These are phyloP conservation scores for Crepidotus variabilis DNA, from an alignment of 768 basidiomycete species.

Conservation along the genomic window DNA sequence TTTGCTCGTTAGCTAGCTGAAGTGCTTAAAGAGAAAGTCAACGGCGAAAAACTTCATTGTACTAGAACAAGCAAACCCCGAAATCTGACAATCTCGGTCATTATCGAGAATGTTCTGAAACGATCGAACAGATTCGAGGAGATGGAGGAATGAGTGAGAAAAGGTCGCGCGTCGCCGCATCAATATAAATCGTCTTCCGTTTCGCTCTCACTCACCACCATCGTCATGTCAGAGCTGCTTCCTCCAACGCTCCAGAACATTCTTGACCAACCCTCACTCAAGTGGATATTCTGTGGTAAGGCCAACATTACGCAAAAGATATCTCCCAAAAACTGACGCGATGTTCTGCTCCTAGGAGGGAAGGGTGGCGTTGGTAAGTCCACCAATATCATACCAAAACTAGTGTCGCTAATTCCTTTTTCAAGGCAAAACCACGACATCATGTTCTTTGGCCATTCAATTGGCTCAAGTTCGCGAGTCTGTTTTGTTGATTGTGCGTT, in stretches of 20 bases:
- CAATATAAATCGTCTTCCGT: neutral
- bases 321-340: slow-evolving; percentile 6
- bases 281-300: slow-evolving; percentile 99
- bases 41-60: neutral
- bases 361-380: slow-evolving; percentile 95
- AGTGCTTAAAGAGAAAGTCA: slow-evolving; percentile 49
- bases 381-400: neutral
- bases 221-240: slow-evolving; percentile 56
- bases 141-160: slow-evolving; percentile 9
- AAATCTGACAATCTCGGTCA: slow-evolving; percentile 32
- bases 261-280: slow-evolving; percentile 86
- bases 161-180: neutral
- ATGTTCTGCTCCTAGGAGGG: slow-evolving; percentile 57
- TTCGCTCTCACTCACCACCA: slow-evolving; percentile 6
- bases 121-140: slow-evolving; percentile 10
- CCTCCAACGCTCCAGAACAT: slow-evolving; percentile 91
- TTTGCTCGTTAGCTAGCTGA: slow-evolving; percentile 81
- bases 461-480: slow-evolving; percentile 87
- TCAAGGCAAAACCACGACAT: slow-evolving; percentile 95
- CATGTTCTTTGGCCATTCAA: slow-evolving; percentile 96
- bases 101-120: slow-evolving; percentile 13
- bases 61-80: slow-evolving; percentile 25
- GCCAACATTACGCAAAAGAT: slow-evolving; percentile 16
- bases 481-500: slow-evolving; percentile 90
- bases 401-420: slow-evolving; percentile 6